Conservation (phyloP, 108 stramenopile genomes). For the Skeletonema menzelii region DNA sequence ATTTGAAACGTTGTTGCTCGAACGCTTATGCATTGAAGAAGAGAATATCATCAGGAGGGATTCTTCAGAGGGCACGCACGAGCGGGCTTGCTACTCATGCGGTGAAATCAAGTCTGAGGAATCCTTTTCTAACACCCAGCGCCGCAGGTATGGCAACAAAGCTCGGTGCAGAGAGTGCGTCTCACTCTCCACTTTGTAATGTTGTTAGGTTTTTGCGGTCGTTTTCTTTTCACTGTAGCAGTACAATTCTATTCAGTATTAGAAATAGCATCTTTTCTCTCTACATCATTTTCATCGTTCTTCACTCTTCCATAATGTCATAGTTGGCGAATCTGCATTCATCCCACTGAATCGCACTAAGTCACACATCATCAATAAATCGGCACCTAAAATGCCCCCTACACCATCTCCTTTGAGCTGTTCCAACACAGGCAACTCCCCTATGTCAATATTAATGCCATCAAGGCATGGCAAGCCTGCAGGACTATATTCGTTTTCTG, state of each 20-base stretch:
- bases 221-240: too few relatives aligned
- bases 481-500: slow-evolving; percentile 14
- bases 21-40: not conserved
- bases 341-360: slow-evolving; percentile 40
- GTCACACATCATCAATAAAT: slow-evolving; percentile 61
- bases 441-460: slow-evolving; percentile 66
- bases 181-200: not conserved
- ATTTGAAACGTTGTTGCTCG: not conserved
- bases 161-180: not conserved
- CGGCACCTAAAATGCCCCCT: slow-evolving; percentile 76
- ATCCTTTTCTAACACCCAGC: not conserved
- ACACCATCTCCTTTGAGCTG: slow-evolving; percentile 54
- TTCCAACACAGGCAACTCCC: slow-evolving; percentile 69
- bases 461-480: not conserved
- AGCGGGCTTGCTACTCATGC: not conserved
- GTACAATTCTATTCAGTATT: not conserved
- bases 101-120: not conserved
- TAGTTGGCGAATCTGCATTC: slow-evolving; percentile 18
- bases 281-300: not conserved
- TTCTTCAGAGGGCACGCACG: not conserved
- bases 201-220: not conserved
- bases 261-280: not conserved
- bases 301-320: slow-evolving; percentile 20
- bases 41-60: not conserved
- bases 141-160: not conserved